Conservation (phyloP, 495 filamentous ascomycete species). For the Cercophora newfieldiana region DNA sequence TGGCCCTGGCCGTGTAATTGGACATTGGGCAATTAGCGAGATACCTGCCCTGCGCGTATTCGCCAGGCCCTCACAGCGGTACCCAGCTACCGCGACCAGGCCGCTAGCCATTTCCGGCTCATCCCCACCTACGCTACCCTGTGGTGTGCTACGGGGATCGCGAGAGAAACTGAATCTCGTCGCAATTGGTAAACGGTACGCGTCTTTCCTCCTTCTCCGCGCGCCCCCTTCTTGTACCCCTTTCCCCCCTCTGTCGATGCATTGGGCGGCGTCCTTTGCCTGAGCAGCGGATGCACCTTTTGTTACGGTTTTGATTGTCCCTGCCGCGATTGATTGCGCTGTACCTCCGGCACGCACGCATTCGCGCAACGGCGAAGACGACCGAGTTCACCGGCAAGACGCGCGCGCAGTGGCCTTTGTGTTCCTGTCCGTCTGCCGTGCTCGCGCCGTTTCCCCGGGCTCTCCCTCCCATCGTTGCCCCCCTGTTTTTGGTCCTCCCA, state of each 20-base stretch:
- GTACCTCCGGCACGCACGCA: not conserved
- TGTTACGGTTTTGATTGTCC: not conserved
- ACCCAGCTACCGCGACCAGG: constrained; percentile 26
- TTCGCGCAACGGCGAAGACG: not conserved
- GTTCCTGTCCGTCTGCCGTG: not conserved
- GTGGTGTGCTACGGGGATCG: constrained; percentile 13
- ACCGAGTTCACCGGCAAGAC: not conserved
- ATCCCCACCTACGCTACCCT: constrained; percentile 11
- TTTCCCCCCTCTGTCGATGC: constrained; percentile 13
- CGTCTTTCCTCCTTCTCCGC: constrained; percentile 27
- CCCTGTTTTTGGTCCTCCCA: not conserved
- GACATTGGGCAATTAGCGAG: constrained; percentile 17
- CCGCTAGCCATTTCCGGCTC: constrained; percentile 28
- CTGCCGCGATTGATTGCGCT: too few species aligned
- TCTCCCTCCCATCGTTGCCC: not conserved
- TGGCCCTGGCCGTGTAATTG: not conserved
- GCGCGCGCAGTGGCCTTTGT: not conserved
- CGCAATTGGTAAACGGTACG: constrained; percentile 29
- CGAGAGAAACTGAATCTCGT: constrained; percentile 19
- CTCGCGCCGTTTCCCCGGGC: not conserved
- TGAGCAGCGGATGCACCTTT: not conserved
- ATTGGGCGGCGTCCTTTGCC: not conserved
- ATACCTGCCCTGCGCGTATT: constrained; percentile 5
- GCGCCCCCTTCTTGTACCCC: constrained; percentile 14
- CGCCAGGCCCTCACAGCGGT: constrained; percentile 4